Percentiles rank a stretch among this genome's conserved stretches.
phyloP scores from a whole-genome alignment of 2,329 filamentous ascomycete genomes.

The Chaetomium sp. region DNA sequence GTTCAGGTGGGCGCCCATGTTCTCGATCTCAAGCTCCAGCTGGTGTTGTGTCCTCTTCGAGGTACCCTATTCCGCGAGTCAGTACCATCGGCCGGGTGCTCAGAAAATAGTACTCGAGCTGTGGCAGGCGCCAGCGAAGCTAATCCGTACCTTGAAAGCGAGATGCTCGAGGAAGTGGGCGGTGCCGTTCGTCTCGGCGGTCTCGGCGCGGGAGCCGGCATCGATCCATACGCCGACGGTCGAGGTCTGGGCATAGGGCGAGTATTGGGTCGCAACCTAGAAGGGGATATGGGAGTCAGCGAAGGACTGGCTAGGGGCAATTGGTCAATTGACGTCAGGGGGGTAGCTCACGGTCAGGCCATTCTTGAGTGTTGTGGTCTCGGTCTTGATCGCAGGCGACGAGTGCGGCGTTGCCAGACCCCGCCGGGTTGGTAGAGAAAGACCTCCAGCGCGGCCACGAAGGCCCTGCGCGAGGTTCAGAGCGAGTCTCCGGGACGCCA shows the following conservation, averaged over 20 bases:
- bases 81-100: slow-evolving; percentile 16
- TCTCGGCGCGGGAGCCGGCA: slow-evolving; percentile 96
- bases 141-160: slow-evolving; percentile 85
- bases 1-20: slow-evolving; percentile 99
- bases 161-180: slow-evolving; percentile 99
- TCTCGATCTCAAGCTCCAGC: slow-evolving; percentile 99
- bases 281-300: slow-evolving; percentile 37
- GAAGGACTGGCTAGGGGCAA: slow-evolving; percentile 38
- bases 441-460: slow-evolving; percentile 82
- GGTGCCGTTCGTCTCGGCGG: slow-evolving; percentile 97
- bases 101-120: neutral
- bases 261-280: slow-evolving; percentile 97
- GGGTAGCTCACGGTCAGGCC: slow-evolving; percentile 78
- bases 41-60: slow-evolving; percentile 93
- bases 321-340: slow-evolving; percentile 40
- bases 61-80: slow-evolving; percentile 67
- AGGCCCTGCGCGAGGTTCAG: slow-evolving; percentile 89
- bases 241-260: slow-evolving; percentile 96
- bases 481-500: slow-evolving; percentile 98
- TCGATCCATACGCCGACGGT: slow-evolving; percentile 99
- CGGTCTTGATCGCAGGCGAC: slow-evolving; percentile 69
- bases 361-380: slow-evolving; percentile 96
- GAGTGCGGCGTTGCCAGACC: slow-evolving; percentile 85
- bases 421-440: slow-evolving; percentile 78
- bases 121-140: neutral